Evolutionary conservation across 495 filamentous ascomycete genomes (phyloP).

Genomic region (Cudoniella acicularis): DNA sequence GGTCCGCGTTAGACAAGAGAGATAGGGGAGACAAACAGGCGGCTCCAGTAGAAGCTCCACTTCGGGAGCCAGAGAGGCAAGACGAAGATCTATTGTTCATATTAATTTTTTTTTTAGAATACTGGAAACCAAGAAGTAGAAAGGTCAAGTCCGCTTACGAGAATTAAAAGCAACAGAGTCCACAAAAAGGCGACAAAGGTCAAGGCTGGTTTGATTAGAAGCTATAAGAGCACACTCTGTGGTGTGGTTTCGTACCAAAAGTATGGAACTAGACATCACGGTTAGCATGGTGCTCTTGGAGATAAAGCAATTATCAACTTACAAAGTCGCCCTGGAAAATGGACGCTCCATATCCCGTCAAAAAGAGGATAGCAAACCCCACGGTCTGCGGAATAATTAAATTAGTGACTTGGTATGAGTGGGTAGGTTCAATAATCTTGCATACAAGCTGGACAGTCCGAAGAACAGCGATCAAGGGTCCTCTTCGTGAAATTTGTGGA

Average conservation of each 20-base stretch:
- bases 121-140: neutral
- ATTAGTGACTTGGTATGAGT: neutral
- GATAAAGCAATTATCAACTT: neutral
- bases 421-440: neutral
- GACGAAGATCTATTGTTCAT: neutral
- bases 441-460: neutral
- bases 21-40: neutral
- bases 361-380: neutral
- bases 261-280: constrained; percentile 6
- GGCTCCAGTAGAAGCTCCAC: neutral
- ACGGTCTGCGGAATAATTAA: neutral
- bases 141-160: neutral
- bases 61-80: neutral
- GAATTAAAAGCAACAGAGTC: neutral
- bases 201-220: neutral
- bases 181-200: constrained; percentile 2
- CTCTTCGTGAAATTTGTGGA: neutral
- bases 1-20: neutral
- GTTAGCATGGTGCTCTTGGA: neutral
- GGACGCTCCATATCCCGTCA: neutral
- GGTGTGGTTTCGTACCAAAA: constrained; percentile 3
- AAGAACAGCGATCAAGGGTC: neutral
- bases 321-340: constrained; percentile 5
- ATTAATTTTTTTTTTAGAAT: constrained; percentile 2
- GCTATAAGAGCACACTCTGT: neutral